A percentile compares a stretch with the other conserved stretches of the same genome.
These are phyloP conservation scores for Lolium rigidum DNA, from an alignment of 176 grass and related monocot species.

Conservation along the genomic window DNA sequence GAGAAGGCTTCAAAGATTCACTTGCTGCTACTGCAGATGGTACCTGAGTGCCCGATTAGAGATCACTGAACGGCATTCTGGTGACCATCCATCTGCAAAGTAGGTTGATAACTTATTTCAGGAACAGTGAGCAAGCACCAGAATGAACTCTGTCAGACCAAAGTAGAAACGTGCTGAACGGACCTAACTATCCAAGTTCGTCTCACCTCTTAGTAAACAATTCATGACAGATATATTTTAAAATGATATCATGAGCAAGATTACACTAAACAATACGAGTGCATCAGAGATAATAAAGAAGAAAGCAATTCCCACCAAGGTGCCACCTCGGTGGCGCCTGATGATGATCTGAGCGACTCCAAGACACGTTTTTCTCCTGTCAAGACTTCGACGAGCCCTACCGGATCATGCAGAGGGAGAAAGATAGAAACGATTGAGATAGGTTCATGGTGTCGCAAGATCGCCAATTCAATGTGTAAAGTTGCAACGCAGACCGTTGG, in stretches of 20 bases:
- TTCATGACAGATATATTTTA: not conserved
- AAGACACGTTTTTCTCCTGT: conserved; percentile 75
- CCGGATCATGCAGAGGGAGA: not conserved
- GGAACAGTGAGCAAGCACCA: not conserved
- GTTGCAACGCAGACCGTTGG: conserved; percentile 52
- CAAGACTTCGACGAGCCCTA: conserved; percentile 75
- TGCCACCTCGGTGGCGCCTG: conserved; percentile 28
- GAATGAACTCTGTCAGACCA: not conserved
- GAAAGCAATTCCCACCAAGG: conserved; percentile 25
- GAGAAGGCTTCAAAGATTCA: not conserved
- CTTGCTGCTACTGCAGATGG: not conserved
- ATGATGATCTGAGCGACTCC: conserved; percentile 41
- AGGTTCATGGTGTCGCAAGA: not conserved
- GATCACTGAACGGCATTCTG: not conserved
- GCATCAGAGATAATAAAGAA: not conserved
- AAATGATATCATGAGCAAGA: conserved; percentile 35
- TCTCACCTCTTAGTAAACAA: not conserved
- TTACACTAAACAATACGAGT: conserved; percentile 34
- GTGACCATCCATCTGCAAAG: conserved; percentile 35
- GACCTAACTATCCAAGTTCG: not conserved
- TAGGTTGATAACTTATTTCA: not conserved
- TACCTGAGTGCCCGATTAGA: not conserved
- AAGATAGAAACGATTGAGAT: not conserved
- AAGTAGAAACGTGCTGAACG: not conserved
- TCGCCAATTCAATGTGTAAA: not conserved